phyloP scores from a whole-genome alignment of 768 basidiomycete genomes.

The Collybia sordida region DNA sequence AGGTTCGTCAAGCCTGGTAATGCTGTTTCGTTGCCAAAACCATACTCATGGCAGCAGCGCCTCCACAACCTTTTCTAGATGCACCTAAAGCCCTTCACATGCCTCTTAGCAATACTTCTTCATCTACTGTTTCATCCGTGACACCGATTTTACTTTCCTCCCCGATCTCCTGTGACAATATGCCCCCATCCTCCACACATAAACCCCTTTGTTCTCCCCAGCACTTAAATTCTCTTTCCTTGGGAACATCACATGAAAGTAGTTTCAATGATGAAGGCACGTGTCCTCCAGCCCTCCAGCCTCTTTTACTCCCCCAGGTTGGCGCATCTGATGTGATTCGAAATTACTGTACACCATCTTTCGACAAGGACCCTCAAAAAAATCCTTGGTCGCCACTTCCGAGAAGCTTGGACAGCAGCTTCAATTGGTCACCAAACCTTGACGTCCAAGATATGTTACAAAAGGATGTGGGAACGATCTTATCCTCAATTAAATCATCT shows the following conservation, averaged over 20 bases:
- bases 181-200: conserved; percentile 12
- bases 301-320: conserved; percentile 10
- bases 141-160: conserved; percentile 22
- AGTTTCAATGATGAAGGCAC: conserved; percentile 13
- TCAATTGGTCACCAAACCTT: conserved; percentile 8
- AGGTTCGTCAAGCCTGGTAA: too few relatives aligned
- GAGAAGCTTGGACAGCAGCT: conserved; percentile 19
- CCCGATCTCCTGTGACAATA: conserved; percentile 21
- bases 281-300: conserved; percentile 8
- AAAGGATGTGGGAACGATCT: too few relatives aligned
- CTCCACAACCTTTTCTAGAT: too few relatives aligned
- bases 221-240: conserved; percentile 20
- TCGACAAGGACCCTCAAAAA: conserved; percentile 20
- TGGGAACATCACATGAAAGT: conserved; percentile 26
- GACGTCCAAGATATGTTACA: conserved; percentile 4
- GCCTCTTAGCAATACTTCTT: background rate
- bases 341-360: conserved; percentile 16
- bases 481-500: background rate
- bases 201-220: conserved; percentile 14
- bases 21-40: too few relatives aligned
- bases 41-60: too few relatives aligned
- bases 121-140: conserved; percentile 5
- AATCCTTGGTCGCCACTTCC: conserved; percentile 29
- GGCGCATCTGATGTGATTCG: conserved; percentile 2
- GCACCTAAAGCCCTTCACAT: background rate